Percentiles rank a stretch among this genome's conserved stretches.
Conservation (phyloP, 495 filamentous ascomycete species). For the Glarea lozoyensis region DNA sequence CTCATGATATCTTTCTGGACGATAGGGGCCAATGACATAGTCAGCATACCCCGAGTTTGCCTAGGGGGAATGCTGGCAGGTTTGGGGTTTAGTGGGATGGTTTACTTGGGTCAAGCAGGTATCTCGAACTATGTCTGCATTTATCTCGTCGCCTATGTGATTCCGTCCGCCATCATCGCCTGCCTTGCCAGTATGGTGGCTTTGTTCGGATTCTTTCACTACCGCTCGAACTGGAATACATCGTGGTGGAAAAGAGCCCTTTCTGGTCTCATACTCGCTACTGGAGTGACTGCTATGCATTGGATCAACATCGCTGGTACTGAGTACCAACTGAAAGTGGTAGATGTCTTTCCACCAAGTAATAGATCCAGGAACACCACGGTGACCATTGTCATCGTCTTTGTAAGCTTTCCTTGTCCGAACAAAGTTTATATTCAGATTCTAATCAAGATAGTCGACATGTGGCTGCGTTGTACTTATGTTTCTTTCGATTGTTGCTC, state of each 20-base stretch:
- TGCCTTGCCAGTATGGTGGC: conserved; percentile 57
- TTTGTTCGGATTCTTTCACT: conserved; percentile 67
- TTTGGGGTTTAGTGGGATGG: conserved; percentile 74
- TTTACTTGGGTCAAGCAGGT: conserved; percentile 78
- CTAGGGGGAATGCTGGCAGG: conserved; percentile 61
- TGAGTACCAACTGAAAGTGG: conserved; percentile 6
- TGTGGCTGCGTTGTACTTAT: conserved; percentile 50
- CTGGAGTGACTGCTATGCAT: conserved; percentile 79
- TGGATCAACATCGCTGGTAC: conserved; percentile 67
- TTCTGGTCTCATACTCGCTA: conserved; percentile 58
- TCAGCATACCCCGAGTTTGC: conserved; percentile 48
- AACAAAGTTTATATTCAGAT: too few relatives aligned
- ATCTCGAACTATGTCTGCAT: conserved; percentile 65
- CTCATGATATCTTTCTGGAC: conserved; percentile 63
- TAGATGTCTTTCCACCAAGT: conserved; percentile 2
- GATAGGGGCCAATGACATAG: conserved; percentile 44
- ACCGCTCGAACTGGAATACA: conserved; percentile 69
- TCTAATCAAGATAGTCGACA: conserved; percentile 20
- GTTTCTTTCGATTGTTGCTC: conserved; percentile 24
- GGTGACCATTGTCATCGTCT: conserved; percentile 52
- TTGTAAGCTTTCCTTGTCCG: conserved; percentile 36
- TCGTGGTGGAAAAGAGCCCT: conserved; percentile 63
- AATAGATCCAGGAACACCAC: conserved; percentile 38
- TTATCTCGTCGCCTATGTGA: conserved; percentile 49
- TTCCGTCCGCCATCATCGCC: conserved; percentile 64